Percentiles rank a stretch among this genome's conserved stretches.
Evolutionary conservation across 805 yeast species (phyloP).

Genomic region (Barnettozyma sucrosica): DNA sequence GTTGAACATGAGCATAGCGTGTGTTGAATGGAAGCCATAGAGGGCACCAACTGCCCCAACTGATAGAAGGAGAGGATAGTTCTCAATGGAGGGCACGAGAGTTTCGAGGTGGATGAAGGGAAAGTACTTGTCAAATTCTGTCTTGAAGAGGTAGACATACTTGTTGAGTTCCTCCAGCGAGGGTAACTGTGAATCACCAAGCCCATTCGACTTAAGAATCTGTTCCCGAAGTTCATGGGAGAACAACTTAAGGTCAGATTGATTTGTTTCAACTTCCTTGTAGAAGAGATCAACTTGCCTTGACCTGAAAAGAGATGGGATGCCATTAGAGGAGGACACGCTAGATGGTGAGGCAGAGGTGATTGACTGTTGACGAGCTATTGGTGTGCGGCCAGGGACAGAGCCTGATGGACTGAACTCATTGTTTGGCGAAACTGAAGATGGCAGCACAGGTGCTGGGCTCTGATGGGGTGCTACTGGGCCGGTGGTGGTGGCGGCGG

Average conservation of each 20-base stretch:
- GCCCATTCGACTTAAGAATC: constrained; percentile 48
- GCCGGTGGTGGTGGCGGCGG: constrained; percentile 1
- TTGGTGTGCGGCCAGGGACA: not conserved
- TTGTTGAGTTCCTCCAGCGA: constrained; percentile 68
- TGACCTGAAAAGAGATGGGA: constrained; percentile 55
- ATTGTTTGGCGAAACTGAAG: constrained; percentile 1
- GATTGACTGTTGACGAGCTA: not conserved
- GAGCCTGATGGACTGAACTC: constrained; percentile 1
- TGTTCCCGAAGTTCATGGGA: constrained; percentile 46
- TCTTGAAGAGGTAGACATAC: constrained; percentile 67
- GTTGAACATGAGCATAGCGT: constrained; percentile 66
- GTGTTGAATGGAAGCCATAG: constrained; percentile 72
- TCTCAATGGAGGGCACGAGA: constrained; percentile 44
- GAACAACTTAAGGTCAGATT: constrained; percentile 31
- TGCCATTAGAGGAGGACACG: constrained; percentile 31
- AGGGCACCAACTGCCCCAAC: constrained; percentile 89
- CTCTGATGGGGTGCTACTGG: constrained; percentile 11
- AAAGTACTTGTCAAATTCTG: constrained; percentile 75
- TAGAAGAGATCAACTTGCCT: constrained; percentile 63
- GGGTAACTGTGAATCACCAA: constrained; percentile 62
- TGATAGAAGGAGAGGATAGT: constrained; percentile 63
- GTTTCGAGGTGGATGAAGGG: constrained; percentile 78
- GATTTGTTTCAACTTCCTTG: constrained; percentile 29
- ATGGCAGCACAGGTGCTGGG: not conserved
- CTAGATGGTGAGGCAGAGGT: constrained; percentile 2